These are phyloP conservation scores for Yamadazyma triangularis DNA, from an alignment of 1,139 yeast genomes.

Conservation along the genomic window DNA sequence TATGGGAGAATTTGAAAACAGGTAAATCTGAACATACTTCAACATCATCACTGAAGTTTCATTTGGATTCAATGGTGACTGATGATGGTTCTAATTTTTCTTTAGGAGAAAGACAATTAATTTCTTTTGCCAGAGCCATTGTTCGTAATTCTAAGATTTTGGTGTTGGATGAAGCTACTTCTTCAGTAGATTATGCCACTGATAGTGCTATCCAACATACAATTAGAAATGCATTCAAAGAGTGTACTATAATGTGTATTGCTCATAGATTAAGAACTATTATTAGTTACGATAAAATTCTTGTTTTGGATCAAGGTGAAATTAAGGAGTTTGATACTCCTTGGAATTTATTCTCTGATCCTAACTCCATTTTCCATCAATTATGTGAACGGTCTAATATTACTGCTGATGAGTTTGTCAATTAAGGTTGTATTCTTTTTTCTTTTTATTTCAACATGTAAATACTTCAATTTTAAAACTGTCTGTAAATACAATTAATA, in stretches of 20 bases:
- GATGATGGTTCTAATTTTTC: conserved; percentile 52
- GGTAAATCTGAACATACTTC: conserved; percentile 27
- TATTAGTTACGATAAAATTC: conserved; percentile 34
- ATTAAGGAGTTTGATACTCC: conserved; percentile 49
- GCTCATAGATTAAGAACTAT: conserved; percentile 13
- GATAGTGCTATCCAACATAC: conserved; percentile 48
- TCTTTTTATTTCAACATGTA: too few relatives aligned
- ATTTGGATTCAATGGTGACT: conserved; percentile 45
- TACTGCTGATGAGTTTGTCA: conserved; percentile 6
- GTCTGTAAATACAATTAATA: too few relatives aligned
- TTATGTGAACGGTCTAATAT: conserved; percentile 36
- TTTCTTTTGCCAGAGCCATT: conserved; percentile 50
- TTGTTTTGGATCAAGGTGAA: conserved; percentile 51
- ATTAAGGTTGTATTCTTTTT: too few relatives aligned
- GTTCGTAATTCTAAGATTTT: conserved; percentile 46
- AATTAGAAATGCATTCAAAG: conserved; percentile 7
- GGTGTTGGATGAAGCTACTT: conserved; percentile 54
- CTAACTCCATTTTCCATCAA: conserved; percentile 32
- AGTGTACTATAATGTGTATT: conserved; percentile 12
- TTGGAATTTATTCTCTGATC: conserved; percentile 26
- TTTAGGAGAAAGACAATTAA: conserved; percentile 50
- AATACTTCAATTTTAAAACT: too few relatives aligned
- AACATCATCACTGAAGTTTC: conserved; percentile 38
- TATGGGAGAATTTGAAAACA: conserved; percentile 5
- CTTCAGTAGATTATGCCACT: conserved; percentile 54